Evolutionary conservation across 2,329 filamentous ascomycete species (phyloP), one percentile per base, ranked within the genome.

Genomic region (Fusarium pseudoanthophilum): DNA sequence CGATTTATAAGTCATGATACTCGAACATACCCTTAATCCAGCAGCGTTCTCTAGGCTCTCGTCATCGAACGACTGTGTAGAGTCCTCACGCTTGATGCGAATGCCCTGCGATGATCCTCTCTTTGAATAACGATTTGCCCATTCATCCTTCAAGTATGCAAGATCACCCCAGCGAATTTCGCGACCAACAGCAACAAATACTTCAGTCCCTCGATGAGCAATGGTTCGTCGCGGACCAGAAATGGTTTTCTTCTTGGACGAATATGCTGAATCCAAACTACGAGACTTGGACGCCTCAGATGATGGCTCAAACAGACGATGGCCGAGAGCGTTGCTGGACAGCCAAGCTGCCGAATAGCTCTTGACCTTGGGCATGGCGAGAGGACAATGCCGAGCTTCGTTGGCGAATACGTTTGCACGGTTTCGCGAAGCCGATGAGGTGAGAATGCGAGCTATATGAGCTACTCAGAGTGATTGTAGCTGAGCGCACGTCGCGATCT

Each of bases 101-200:
- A 77, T 65, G 24, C 79, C 78, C 21, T 80, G 79, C 53, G 79
- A 79, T 45, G 78, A 67, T 39, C 80, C 80, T 45, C 78, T 78
- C 34, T 78, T 78, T 14, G 75, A 46, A 57, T 79, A 77, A 36
- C 78, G 79, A 26, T 74, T 77, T 28, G 79, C 69, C 82, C 82
- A 84, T 56, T 79, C 80, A 69, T 91, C 93, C 84, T 97, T 97
- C 78, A 98, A 82, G 67, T 92, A 90, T 58, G 91, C 90, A 62
- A 99, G 84, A 82, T 97, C 94, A 15, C 93, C 92, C 95, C 96
- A 99, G 81, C 95, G 89, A 69, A 99, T 92, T 82, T 98, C 94
- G 77, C 92, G 95, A 55, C 95, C 95, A 45, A 93, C 91, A 26
- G 95, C 95, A 18, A 94, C 91, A 80, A 98, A 98, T 15, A 98